Evolutionary conservation across 78 protist genomes (phyloP).

Genomic region (Polysphondylium violaceum): DNA sequence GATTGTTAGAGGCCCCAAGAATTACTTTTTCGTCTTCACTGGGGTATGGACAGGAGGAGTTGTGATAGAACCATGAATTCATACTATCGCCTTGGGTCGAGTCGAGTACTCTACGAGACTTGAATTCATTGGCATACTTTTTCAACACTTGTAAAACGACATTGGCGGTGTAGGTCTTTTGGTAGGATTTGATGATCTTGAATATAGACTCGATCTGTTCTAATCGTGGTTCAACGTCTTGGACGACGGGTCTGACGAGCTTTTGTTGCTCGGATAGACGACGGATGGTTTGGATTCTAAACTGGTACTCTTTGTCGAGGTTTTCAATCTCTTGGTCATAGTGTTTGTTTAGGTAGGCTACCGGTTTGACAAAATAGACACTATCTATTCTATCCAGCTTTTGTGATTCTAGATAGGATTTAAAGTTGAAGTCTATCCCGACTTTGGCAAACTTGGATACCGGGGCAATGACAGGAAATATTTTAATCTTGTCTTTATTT

Average conservation of each 20-base stretch:
- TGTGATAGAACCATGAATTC: slow-evolving; percentile 15
- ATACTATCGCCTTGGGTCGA: slow-evolving; percentile 16
- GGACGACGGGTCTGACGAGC: too few species aligned
- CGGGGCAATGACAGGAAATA: neutral
- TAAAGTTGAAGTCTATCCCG: slow-evolving; percentile 12
- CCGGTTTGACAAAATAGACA: slow-evolving; percentile 6
- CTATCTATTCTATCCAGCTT: slow-evolving; percentile 7
- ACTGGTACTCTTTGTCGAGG: slow-evolving; percentile 13
- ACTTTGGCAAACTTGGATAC: slow-evolving; percentile 1
- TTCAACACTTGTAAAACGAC: slow-evolving; percentile 31
- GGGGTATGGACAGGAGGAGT: slow-evolving; percentile 39
- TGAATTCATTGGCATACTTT: slow-evolving; percentile 41
- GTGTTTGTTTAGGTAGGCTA: neutral
- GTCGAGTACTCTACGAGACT: slow-evolving; percentile 18
- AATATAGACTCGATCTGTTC: slow-evolving; percentile 9
- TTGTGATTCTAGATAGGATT: slow-evolving; percentile 15
- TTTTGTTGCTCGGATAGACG: too few species aligned
- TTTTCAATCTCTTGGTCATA: slow-evolving; percentile 7
- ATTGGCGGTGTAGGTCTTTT: slow-evolving; percentile 43
- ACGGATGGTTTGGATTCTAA: too few species aligned
- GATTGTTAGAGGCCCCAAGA: slow-evolving; percentile 30
- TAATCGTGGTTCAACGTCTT: neutral
- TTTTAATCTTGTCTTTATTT: neutral
- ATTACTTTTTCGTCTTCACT: slow-evolving; percentile 43
- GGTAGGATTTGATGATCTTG: slow-evolving; percentile 39